Percentiles rank a stretch among this genome's conserved stretches.
Conservation (phyloP, 371 early-diverging fungal species). For the Lichtheimia ornata region DNA sequence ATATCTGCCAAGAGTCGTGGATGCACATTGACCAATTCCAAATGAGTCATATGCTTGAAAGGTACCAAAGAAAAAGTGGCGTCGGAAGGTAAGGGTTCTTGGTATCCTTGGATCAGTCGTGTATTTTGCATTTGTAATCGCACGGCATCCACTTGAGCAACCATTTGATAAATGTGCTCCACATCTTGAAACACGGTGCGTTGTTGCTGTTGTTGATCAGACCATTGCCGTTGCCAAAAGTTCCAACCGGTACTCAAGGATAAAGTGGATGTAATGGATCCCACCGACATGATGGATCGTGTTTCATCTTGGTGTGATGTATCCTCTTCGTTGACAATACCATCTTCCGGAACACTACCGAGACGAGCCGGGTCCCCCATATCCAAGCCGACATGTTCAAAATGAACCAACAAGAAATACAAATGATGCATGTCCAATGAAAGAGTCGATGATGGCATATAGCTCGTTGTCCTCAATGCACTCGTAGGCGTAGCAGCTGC, state of each 20-base stretch:
- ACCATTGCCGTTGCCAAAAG: conserved; percentile 51
- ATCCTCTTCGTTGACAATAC: conserved; percentile 37
- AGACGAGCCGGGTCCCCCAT: conserved; percentile 43
- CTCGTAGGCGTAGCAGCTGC: conserved; percentile 44
- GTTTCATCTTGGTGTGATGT: conserved; percentile 31
- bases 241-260: conserved; percentile 68
- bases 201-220: conserved; percentile 9
- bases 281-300: conserved; percentile 54
- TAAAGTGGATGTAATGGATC: conserved; percentile 60
- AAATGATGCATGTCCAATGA: conserved; percentile 62
- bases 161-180: conserved; percentile 52
- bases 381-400: conserved; percentile 62
- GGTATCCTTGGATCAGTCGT: conserved; percentile 49
- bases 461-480: conserved; percentile 30
- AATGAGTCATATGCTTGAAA: conserved; percentile 47
- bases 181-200: conserved; percentile 53
- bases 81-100: conserved; percentile 40
- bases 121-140: conserved; percentile 52
- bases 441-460: conserved; percentile 44
- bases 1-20: conserved; percentile 52
- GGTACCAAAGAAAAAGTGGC: conserved; percentile 37
- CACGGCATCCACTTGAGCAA: conserved; percentile 50
- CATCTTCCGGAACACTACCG: conserved; percentile 29
- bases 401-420: conserved; percentile 61
- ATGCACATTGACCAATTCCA: conserved; percentile 55